Evolutionary conservation across 148 eudicot species (phyloP), one percentile per base, ranked within the genome.

Genomic region (Rhododendron mucronatum): DNA sequence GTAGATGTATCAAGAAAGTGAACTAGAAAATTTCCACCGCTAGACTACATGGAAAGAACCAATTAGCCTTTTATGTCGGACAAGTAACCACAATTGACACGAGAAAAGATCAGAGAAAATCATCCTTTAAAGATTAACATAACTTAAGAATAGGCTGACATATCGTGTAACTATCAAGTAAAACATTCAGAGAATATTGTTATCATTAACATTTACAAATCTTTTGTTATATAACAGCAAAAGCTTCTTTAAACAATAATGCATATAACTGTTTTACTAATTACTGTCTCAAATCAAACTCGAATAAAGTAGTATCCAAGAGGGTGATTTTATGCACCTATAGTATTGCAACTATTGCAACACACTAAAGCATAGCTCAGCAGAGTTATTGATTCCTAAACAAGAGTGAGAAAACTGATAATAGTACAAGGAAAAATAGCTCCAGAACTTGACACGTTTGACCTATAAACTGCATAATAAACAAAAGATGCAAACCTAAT

Each of bases 191-290:
- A 44, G 47, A 78, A 39, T 21, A 78, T 4, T 69, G 18, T 26
- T 13, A 20, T 21, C 13, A 44, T 5, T 16, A 37, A 78, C 26
- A 78, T 53, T 37, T 28, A 78, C 47, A 44, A 37, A 78, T 12
- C 21, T 76, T 39, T 7, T 76, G n/a, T 41, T 8, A 76, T 39
- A 6, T 78, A 16, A 44, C 47, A 44, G 53, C 81, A 7, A 39
- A 78, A 78, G 53, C 81, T 78, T 78, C 81, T 78, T 78, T 78
- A 23, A 21, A 78, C 10, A n/a, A 78, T 37, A 78, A 78, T 39
- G 81, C 47, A 45, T 7, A 41, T 3, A 41, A 21, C 26, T 45
- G 26, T 21, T 39, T 44, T 45, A 44, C 23, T 8, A 23, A 37
- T 78, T 78, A 20, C 11, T 44, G 13, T 78, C 47, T 78, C n/a